A percentile compares a stretch with the other conserved stretches of the same genome.
phyloP scores from a whole-genome alignment of 2,329 filamentous ascomycete species.

The Neopestalotiopsis sp. region DNA sequence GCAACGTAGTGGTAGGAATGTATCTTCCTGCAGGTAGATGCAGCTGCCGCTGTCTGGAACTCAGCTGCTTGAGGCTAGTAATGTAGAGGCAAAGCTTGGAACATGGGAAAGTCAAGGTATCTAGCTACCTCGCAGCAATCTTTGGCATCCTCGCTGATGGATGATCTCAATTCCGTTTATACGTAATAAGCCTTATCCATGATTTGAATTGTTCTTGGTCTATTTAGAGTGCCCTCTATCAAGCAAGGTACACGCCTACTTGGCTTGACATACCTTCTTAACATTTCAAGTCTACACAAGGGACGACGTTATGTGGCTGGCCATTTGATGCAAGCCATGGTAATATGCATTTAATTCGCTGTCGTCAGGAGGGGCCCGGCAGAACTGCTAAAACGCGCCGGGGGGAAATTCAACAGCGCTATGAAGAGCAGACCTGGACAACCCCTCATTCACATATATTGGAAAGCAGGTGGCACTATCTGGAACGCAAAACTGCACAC shows the following conservation, averaged over 20 bases:
- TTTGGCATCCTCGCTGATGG: too few species aligned
- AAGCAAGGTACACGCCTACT: neutral
- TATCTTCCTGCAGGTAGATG: neutral
- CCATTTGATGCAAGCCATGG: neutral
- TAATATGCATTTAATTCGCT: neutral
- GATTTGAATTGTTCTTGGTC: too few species aligned
- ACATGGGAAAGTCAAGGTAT: neutral
- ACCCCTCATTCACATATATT: neutral
- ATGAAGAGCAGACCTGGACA: neutral
- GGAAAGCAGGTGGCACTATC: neutral
- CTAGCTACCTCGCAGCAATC: neutral
- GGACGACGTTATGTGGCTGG: neutral
- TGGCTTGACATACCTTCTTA: neutral
- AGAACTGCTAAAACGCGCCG: slow-evolving; percentile 2
- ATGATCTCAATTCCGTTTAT: too few species aligned
- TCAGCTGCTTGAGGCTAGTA: neutral
- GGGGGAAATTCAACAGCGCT: neutral
- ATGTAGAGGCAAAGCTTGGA: neutral
- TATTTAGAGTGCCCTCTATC: too few species aligned
- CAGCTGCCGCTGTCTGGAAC: neutral
- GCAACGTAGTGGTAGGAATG: neutral
- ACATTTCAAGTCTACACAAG: neutral
- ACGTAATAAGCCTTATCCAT: too few species aligned
- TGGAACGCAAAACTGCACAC: too few species aligned
- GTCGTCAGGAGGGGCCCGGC: neutral